A percentile compares a stretch with the other conserved stretches of the same genome.
phyloP scores from a whole-genome alignment of 2,329 filamentous ascomycete species.

The Diplodia corticola region DNA sequence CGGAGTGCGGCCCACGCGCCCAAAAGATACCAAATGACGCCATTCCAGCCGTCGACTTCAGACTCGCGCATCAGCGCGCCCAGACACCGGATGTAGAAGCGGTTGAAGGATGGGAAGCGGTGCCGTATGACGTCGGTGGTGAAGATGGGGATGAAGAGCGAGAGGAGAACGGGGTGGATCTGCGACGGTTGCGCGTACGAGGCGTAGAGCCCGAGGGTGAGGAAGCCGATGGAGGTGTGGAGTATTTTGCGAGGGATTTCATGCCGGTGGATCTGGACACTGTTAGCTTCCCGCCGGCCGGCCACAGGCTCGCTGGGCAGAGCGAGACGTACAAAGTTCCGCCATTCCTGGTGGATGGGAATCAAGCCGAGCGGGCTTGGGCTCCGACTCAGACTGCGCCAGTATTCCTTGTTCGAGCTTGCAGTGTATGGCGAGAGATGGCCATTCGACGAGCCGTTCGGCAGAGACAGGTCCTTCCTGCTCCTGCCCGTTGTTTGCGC shows the following conservation, averaged over 20 bases:
- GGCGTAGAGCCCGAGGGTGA: conserved; percentile 83
- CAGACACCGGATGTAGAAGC: conserved; percentile 78
- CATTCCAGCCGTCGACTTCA: conserved; percentile 92
- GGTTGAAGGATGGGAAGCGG: conserved; percentile 77
- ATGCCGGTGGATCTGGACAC: conserved; percentile 71
- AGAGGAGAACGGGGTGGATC: conserved; percentile 83
- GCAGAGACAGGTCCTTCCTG: conserved; percentile 45
- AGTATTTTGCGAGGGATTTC: conserved; percentile 87
- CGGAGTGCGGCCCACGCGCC: conserved; percentile 84
- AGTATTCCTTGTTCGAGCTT: conserved; percentile 64
- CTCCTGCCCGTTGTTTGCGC: conserved; percentile 24
- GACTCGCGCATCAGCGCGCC: conserved; percentile 96
- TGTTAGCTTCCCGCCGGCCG: conserved; percentile 28
- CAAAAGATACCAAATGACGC: conserved; percentile 93
- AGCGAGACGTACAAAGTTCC: conserved; percentile 66
- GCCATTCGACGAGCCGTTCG: conserved; percentile 57
- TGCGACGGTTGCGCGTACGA: conserved; percentile 72
- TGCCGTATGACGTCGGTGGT: conserved; percentile 81
- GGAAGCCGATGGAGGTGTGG: conserved; percentile 95
- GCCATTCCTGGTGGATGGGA: conserved; percentile 90
- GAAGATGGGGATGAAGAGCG: conserved; percentile 79
- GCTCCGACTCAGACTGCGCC: conserved; percentile 86
- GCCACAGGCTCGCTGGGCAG: not conserved
- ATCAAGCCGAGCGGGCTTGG: conserved; percentile 92
- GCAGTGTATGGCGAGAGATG: conserved; percentile 67